Base-by-base conservation (phyloP, 768 basidiomycete species). In the Mrakia frigida region DNA sequence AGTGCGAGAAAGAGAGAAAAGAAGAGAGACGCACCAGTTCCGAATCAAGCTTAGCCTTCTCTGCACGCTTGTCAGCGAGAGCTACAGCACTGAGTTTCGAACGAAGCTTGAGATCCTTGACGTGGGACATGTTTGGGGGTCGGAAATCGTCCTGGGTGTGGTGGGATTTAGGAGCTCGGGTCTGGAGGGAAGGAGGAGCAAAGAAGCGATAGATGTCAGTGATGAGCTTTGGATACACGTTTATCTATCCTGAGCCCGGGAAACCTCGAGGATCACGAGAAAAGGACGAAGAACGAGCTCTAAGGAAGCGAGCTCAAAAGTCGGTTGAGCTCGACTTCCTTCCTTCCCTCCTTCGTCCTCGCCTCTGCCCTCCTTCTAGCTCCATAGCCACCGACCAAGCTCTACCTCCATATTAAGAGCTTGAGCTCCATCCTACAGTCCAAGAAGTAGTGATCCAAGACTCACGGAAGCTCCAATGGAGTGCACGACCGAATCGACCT, bases 51-150 rank as follows among this genome's bases (percentile, higher is more conserved):
- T 70, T 56, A 52, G 56, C 59, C 52, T 76, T 76, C 43, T 72
- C 70, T n/a, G 75, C 75, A 18, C 75, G 59, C 61, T 76, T 72
- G 28, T 60, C 68, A 16, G 69, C 75, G 46, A 76, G 63, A n/a
- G 75, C 75, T 23, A 61, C 43, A 41, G 69, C 28, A 43, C 33
- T 41, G 53, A 77, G 65, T 53, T 74, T 77, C 6, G 76, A 52
- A 23, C 73, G 50, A 7, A 77, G 76, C 73, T 77, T 77, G 46
- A 67, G 60, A 31, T 77, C 76, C 33, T 77, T 77, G 53, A 77
- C 59, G 59, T 77, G 65, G 35, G 31, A 35, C 75, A 76, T 60
- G n/a, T 41, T 60, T 18, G 76, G 76, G 13, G 76, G 76, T 7
- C 76, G 63, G 39, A 77, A 60, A 4, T 77, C 76, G 39, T 77